Conservation (phyloP, 768 basidiomycete species). For the Cyclocybe cylindracea region DNA sequence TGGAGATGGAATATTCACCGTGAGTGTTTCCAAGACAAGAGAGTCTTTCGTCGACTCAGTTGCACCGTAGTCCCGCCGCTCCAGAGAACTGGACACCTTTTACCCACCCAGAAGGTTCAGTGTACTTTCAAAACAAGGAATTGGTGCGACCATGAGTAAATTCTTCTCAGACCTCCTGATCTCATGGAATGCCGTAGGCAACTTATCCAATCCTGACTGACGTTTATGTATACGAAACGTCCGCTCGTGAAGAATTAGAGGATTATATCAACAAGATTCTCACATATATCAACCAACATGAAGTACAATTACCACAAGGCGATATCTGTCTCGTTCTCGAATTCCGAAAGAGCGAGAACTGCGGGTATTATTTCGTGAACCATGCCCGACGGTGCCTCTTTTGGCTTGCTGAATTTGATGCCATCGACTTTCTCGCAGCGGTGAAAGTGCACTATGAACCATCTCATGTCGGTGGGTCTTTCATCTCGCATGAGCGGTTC, state of each 20-base stretch:
- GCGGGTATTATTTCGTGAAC: slow-evolving; percentile 54
- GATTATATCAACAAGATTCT: slow-evolving; percentile 14
- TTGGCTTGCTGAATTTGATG: slow-evolving; percentile 50
- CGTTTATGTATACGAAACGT: slow-evolving; percentile 22
- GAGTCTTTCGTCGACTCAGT: not conserved
- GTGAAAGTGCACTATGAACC: slow-evolving; percentile 32
- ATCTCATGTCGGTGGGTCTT: slow-evolving; percentile 35
- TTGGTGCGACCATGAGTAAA: slow-evolving; percentile 7
- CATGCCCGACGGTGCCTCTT: slow-evolving; percentile 45
- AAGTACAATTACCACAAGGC: slow-evolving; percentile 9
- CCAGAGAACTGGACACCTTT: slow-evolving; percentile 9
- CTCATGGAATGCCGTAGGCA: slow-evolving; percentile 4
- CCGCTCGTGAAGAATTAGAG: slow-evolving; percentile 8
- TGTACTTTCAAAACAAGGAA: slow-evolving; percentile 22
- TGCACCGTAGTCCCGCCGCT: not conserved
- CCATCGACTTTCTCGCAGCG: slow-evolving; percentile 26
- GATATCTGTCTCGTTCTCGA: slow-evolving; percentile 19
- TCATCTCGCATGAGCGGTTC: not conserved
- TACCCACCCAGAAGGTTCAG: slow-evolving; percentile 26
- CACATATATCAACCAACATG: slow-evolving; percentile 11
- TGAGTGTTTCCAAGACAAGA: not conserved
- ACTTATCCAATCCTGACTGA: slow-evolving; percentile 22
- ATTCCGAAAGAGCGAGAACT: slow-evolving; percentile 9
- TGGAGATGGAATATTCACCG: slow-evolving; percentile 1
- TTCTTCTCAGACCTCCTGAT: not conserved